A percentile compares a stretch with the other conserved stretches of the same genome.
Conservation (phyloP, 768 basidiomycete species). For the Gymnopilus junonius region DNA sequence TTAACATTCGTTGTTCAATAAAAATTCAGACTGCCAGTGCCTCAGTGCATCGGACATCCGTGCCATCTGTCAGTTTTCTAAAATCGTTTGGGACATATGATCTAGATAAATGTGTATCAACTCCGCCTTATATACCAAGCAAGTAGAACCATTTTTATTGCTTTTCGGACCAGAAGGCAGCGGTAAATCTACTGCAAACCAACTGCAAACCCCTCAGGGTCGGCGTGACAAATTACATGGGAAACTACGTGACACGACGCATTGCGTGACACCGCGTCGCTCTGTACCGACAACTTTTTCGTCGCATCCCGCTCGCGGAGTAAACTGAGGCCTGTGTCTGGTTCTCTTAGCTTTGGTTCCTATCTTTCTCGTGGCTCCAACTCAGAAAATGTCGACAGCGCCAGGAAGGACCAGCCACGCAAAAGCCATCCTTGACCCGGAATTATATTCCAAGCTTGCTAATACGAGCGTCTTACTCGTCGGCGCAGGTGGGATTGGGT, state of each 20-base stretch:
- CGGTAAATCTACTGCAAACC: too few species aligned
- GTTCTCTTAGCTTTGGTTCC: background rate
- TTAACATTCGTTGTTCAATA: too few species aligned
- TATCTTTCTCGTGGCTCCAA: background rate
- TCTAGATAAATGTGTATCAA: too few species aligned
- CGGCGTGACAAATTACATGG: background rate
- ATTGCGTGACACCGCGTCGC: constrained; percentile 32
- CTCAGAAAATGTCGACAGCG: constrained; percentile 46
- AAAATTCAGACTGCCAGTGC: too few species aligned
- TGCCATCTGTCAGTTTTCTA: too few species aligned
- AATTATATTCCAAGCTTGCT: constrained; percentile 63
- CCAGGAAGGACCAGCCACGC: constrained; percentile 63
- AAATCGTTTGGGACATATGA: too few species aligned
- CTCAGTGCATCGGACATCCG: too few species aligned
- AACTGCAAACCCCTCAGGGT: background rate
- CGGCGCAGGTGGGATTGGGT: constrained; percentile 97
- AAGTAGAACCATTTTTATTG: too few species aligned
- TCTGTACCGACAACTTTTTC: background rate
- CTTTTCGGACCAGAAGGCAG: too few species aligned
- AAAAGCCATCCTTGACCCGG: constrained; percentile 78
- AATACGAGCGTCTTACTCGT: constrained; percentile 82
- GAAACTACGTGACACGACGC: constrained; percentile 28
- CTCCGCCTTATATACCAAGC: too few species aligned
- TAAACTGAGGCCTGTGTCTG: too few species aligned
- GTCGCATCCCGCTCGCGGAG: background rate